Evolutionary conservation across 75 land plant species (phyloP), one percentile per base, ranked within the genome.

Genomic region (Azolla pinnata): DNA sequence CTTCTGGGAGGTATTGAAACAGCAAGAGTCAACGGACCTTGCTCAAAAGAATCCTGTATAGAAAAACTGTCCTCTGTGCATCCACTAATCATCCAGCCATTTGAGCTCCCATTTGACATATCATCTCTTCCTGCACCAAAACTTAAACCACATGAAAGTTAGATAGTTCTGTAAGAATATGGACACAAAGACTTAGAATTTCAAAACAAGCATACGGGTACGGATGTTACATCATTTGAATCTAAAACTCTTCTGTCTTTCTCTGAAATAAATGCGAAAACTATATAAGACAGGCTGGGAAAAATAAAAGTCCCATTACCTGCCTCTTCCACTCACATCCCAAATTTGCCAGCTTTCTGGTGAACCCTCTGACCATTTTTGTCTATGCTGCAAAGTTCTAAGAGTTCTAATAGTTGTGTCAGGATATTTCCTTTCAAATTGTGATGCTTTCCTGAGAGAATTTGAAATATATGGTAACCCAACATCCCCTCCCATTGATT

Each of bases 1-100:
- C 65, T 29, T 59, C 62, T 70, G 17, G 66, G 59, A 35, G 63
- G 54, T n/a, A 62, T 19, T 3, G 65, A 46, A 17, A 63, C 27
- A 17, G 46, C 55, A 31, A 44, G 55, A 27, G 65, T 33, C 17
- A 42, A 18, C 25, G 33, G 16, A 50, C 21, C 16, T 47, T 63
- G 49, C 53, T 63, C 30, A n/a, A 63, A 30, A 17, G 65, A 25
- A 29, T 63, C 65, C 58, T 31, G 46, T 7, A 31, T 31, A 23
- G 31, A 12, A 27, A 35, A 40, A 30, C 48, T 60, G 34, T 57
- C 35, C 1, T 33, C 35, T n/a, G 35, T 9, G 7, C 14, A 35
- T 21, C 30, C 23, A 20, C 47, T 20, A 21, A 60, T 7, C 46
- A 38, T 57, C 35, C 35, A 57, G 23, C 44, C 20, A 44, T 27